These are phyloP conservation scores for Cryphonectria carpinicola DNA, from an alignment of 2,329 filamentous ascomycete genomes.

Conservation along the genomic window DNA sequence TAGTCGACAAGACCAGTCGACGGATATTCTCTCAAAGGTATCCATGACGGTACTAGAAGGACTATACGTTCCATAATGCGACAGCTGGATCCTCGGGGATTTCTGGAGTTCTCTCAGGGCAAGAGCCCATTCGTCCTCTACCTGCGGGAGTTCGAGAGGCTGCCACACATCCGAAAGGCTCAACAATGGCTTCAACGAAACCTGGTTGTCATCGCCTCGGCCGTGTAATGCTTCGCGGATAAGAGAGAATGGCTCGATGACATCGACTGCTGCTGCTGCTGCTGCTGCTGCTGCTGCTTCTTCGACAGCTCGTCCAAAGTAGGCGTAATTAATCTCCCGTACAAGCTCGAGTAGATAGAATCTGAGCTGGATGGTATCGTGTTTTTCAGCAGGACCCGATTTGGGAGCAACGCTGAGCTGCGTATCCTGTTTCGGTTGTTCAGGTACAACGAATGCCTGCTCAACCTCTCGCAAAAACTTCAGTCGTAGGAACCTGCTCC, in stretches of 20 bases:
- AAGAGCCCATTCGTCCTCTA: constrained; percentile 10
- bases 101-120: not conserved
- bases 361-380: constrained; percentile 17
- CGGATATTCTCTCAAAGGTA: constrained; percentile 24
- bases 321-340: constrained; percentile 19
- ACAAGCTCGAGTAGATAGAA: constrained; percentile 17
- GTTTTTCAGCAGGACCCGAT: not conserved
- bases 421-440: constrained; percentile 8
- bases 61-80: constrained; percentile 11
- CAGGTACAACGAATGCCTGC: constrained; percentile 21
- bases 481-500: constrained; percentile 14
- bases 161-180: constrained; percentile 14
- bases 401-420: constrained; percentile 1
- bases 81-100: constrained; percentile 11
- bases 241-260: not conserved
- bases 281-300: no score
- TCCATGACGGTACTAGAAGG: constrained; percentile 7
- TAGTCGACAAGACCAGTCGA: constrained; percentile 26
- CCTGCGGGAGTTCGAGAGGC: constrained; percentile 18
- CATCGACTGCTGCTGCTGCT: not conserved
- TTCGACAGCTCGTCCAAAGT: constrained; percentile 3
- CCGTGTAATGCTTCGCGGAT: constrained; percentile 10
- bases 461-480: constrained; percentile 20
- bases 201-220: constrained; percentile 4
- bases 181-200: constrained; percentile 24